Evolutionary conservation across 164 flowering plant genomes (phyloP), one percentile per base, ranked within the genome.

Genomic region (Stephania japonica): DNA sequence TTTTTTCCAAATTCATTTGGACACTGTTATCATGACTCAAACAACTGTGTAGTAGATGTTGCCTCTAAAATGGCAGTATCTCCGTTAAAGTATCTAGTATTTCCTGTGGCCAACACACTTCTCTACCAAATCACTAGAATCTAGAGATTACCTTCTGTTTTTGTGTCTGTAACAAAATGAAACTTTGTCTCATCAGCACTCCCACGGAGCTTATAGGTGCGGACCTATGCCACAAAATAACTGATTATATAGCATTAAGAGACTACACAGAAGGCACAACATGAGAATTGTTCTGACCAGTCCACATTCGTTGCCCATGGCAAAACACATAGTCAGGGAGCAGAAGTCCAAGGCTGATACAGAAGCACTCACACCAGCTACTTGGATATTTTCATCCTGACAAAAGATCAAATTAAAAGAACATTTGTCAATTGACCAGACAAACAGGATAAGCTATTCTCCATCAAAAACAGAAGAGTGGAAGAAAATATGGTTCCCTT

Each of bases 281-380:
- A 13, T 72, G 25, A 26, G 32, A 72, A 72, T 74, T 12, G 38
- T 74, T 83, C 96, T 86, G 70, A 94, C 98, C 94, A 89, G 85
- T 70, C 98, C 97, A 82, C 84, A 71, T 79, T 86, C 83, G 79
- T 87, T 86, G 75, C 97, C 98, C 78, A 89, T 84, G 73, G 97
- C 97, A 81, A 92, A 85, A 71, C 76, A 82, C 68, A 74, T 77
- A 42, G 87, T 79, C 42, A 63, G 50, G 70, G 68, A 71, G 84
- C 90, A 94, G 73, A 92, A 84, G 62, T 87, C 90, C 84, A 94
- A 72, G 56, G 79, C 80, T 71, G 94, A 79, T 38, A 94, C 89
- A 66, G 93, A 74, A 75, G 86, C 85, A 73, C 78, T 78, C 71
- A 81, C 82, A 77, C 83, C 89, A 70, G 82, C 76, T 50, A 84